Evolutionary conservation across 306 rosid species (phyloP), one percentile per base, ranked within the genome.

Genomic region (Fagus sylvatica): DNA sequence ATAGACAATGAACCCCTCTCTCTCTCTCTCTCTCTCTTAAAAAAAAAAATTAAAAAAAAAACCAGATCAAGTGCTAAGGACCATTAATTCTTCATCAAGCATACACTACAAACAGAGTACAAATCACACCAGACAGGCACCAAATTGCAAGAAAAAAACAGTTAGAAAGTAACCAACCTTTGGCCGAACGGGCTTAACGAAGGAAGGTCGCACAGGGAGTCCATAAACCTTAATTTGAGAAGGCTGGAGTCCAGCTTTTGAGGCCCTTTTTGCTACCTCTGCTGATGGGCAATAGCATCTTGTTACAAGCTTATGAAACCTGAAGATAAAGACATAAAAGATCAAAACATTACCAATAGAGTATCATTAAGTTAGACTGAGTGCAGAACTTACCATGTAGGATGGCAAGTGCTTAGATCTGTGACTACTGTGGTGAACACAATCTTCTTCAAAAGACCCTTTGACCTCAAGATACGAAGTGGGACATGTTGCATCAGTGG

Each of bases 401-500:
- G 99, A 85, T 95, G 99, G 85, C 99, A 95, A 2, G 99, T 95
- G 91, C 99, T 95, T 82, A 95, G 87, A 93, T 95, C 99, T 16
- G 99, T 95, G 76, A 95, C 54, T 19, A 95, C 99, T 49, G 99
- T 95, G 62, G 99, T 95, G 83, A 95, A 95, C 80, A 93, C 96
- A 72, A 95, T 95, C 89, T 95, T 91, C 74, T 91, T 78, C 85
- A 95, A 79, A 60, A 93, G 94, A 75, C 99, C 99, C 82, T 79
- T 95, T 46, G 92, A 68, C 85, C 97, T 89, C 93, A 95, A 85
- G 74, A 95, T 56, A 34, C 98, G 98, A 80, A 93, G 97, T 8
- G 99, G 98, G 76, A 95, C 99, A 5, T 95, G 99, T 48, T 95
- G 99, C 99, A 95, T 95, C 79, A 95, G 84, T 5, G 99, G 99